Base-by-base conservation (phyloP, 1,284 basidiomycete species). In the Athelia psychrophila region DNA sequence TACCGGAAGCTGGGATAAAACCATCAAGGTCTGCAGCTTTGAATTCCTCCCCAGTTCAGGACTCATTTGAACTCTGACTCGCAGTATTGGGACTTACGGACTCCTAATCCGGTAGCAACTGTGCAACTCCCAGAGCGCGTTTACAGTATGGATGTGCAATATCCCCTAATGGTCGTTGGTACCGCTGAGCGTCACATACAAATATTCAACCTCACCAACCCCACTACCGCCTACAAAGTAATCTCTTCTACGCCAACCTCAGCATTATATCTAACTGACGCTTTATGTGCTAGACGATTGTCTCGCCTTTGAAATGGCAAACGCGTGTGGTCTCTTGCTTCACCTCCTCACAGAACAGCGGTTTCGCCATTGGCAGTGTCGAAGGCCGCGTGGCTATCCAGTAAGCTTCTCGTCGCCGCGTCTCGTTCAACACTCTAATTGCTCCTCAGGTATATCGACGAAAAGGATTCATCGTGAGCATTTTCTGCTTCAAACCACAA, bases 351-450 rank as follows among this genome's bases (percentile, higher is more conserved):
- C 50, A 79, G 1, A 84, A 75, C 20, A 86, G 85, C 55, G 93
- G 93, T 0, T 98, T 93, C 62, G 94, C 95, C 0, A 80, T 98
- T 0, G 96, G 96, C 16, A 95, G 93, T 65, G 86, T 98, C 13
- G 96, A 99, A 71, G 96, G 96, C 10, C 81, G 96, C 48, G 94
- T 98, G 0, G 95, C 93, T 1, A 95, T 99, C 55, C 96, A 98
- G 90, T 91, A n/a, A n/a, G n/a, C n/a, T n/a, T n/a, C n/a, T n/a
- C n/a, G n/a, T n/a, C n/a, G n/a, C n/a, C n/a, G n/a, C n/a, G n/a
- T n/a, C n/a, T n/a, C n/a, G n/a, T n/a, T n/a, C n/a, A n/a, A n/a
- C n/a, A n/a, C n/a, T n/a, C n/a, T n/a, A n/a, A n/a, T n/a, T n/a
- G n/a, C n/a, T n/a, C n/a, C n/a, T n/a, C n/a, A n/a, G n/a, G n/a